A percentile compares a stretch with the other conserved stretches of the same genome.
Evolutionary conservation across 2,329 filamentous ascomycete genomes (phyloP).

Genomic region (Corynespora cassiicola): DNA sequence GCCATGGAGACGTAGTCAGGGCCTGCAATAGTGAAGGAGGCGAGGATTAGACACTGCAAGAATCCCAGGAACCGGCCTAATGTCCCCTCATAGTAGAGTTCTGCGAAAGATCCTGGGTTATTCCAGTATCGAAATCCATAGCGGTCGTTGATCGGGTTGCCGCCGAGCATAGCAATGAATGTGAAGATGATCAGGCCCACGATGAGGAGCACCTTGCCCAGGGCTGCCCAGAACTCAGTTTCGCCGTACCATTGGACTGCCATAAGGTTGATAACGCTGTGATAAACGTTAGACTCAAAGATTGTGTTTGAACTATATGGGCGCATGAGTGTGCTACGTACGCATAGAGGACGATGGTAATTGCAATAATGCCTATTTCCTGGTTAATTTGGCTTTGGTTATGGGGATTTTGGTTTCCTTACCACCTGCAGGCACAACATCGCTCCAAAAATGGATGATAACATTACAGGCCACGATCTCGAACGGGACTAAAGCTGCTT

Average conservation of each 20-base stretch:
- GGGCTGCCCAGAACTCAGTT: constrained; percentile 75
- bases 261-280: constrained; percentile 70
- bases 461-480: constrained; percentile 63
- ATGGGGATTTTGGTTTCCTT: too few relatives aligned
- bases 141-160: constrained; percentile 69
- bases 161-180: constrained; percentile 83
- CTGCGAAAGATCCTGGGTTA: constrained; percentile 72
- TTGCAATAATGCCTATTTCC: constrained; percentile 70
- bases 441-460: constrained; percentile 55
- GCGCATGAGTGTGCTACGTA: constrained; percentile 52
- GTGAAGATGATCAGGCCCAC: constrained; percentile 62
- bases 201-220: constrained; percentile 60
- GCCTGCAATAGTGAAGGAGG: constrained; percentile 55
- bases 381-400: too few relatives aligned
- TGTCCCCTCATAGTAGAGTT: constrained; percentile 68
- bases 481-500: constrained; percentile 71
- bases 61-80: constrained; percentile 80
- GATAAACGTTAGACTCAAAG: too few relatives aligned
- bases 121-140: constrained; percentile 58
- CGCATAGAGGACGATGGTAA: constrained; percentile 64
- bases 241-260: constrained; percentile 56
- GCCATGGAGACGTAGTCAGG: constrained; percentile 59
- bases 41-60: constrained; percentile 73
- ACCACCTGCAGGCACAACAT: constrained; percentile 64
- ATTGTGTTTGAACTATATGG: constrained; percentile 16